Evolutionary conservation across 2,329 filamentous ascomycete species (phyloP).

Genomic region (Biscogniauxia sp.): DNA sequence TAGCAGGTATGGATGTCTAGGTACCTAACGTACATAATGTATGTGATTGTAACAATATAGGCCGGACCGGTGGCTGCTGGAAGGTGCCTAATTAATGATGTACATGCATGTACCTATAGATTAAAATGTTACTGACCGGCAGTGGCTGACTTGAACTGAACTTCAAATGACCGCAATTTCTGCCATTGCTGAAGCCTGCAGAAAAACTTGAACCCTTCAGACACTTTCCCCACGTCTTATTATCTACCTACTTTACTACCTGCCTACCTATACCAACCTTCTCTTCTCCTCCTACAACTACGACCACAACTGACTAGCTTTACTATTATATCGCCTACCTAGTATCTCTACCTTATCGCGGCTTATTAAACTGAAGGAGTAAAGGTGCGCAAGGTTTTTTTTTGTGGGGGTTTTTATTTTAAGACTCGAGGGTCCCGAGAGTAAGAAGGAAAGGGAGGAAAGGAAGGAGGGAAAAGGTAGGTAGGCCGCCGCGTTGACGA

Average conservation of each 20-base stretch:
- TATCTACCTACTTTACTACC: background rate
- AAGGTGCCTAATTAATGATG: background rate
- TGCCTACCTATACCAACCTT: background rate
- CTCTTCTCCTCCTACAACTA: background rate
- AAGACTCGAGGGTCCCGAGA: too few relatives aligned
- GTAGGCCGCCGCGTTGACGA: background rate
- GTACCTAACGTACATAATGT: background rate
- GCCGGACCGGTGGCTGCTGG: background rate
- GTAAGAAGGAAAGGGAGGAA: background rate
- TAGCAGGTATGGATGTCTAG: background rate
- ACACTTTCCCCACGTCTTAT: background rate
- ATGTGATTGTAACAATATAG: background rate
- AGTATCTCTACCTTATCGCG: background rate
- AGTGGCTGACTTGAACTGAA: background rate
- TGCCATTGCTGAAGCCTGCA: background rate
- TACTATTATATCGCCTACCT: background rate
- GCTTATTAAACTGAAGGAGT: background rate
- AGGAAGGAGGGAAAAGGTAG: background rate
- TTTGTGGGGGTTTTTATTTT: background rate
- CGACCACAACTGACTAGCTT: too few relatives aligned
- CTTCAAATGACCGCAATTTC: background rate
- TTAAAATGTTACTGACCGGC: background rate
- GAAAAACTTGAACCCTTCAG: background rate
- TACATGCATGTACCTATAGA: background rate
- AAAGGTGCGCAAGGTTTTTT: background rate